Evolutionary conservation across 2,329 filamentous ascomycete genomes (phyloP).

Genomic region (Botrytis hyacinthi): DNA sequence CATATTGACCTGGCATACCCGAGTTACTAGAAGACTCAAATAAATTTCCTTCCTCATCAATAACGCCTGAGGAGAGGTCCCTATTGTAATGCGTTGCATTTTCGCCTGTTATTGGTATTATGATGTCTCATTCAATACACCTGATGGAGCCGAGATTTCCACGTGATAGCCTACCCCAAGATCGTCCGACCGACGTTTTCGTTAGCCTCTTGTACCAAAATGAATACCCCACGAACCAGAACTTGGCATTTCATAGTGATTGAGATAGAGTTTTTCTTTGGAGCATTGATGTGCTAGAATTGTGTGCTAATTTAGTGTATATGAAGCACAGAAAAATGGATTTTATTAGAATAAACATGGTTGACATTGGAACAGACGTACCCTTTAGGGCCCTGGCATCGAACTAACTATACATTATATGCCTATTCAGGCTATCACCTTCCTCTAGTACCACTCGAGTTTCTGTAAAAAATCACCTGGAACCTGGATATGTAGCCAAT

Average conservation of each 20-base stretch:
- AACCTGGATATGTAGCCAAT: neutral
- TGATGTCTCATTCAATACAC: neutral
- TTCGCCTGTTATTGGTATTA: neutral
- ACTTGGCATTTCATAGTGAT: neutral
- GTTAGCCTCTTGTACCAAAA: neutral
- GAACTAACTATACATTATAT: no score
- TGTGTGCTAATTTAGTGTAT: neutral
- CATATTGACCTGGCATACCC: neutral
- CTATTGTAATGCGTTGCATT: neutral
- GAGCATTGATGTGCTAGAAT: neutral
- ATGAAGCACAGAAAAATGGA: no score
- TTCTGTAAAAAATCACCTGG: neutral
- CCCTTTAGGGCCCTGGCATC: no score
- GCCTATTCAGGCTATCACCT: no score
- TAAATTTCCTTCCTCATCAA: accelerated
- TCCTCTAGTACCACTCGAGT: no score
- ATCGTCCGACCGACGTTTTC: neutral
- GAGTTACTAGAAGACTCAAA: neutral
- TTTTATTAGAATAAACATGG: no score
- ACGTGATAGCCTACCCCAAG: neutral
- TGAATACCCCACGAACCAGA: neutral
- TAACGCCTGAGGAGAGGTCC: accelerated
- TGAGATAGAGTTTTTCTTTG: neutral
- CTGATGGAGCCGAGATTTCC: neutral
- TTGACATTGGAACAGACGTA: no score